Conservation (phyloP, 1,284 basidiomycete genomes). For the Golubevia pallescens region DNA sequence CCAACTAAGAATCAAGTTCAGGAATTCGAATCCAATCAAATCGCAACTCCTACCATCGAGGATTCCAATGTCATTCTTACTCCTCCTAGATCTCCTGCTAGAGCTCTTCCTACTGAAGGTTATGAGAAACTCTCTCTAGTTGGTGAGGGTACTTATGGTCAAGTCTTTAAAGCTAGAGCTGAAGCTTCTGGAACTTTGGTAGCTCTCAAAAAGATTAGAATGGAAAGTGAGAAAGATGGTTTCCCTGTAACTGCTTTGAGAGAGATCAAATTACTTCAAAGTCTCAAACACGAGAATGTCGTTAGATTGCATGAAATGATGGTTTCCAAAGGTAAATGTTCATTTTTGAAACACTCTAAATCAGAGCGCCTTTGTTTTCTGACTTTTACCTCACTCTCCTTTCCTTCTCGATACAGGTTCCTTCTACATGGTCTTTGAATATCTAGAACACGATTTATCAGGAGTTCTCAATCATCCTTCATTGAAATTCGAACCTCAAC, state of each 20-base stretch:
- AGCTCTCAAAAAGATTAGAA: conserved; percentile 58
- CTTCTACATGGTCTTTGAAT: conserved; percentile 63
- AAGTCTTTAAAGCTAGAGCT: conserved; percentile 59
- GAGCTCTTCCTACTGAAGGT: conserved; percentile 23
- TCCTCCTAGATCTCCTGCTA: not conserved
- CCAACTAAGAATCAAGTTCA: not conserved
- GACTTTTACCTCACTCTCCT: not conserved
- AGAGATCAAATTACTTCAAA: conserved; percentile 60
- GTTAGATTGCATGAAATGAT: conserved; percentile 61
- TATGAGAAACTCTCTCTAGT: conserved; percentile 58
- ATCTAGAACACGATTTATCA: conserved; percentile 63
- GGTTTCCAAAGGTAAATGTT: conserved; percentile 30
- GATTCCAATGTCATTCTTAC: not conserved
- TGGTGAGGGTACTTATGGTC: conserved; percentile 61
- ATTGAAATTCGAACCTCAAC: conserved; percentile 37
- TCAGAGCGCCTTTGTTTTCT: no score
- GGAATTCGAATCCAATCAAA: not conserved
- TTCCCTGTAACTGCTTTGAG: conserved; percentile 62
- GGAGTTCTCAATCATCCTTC: conserved; percentile 51
- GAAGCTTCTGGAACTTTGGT: conserved; percentile 44
- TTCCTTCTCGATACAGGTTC: conserved; percentile 17
- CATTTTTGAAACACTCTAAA: not conserved
- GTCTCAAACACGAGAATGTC: conserved; percentile 54
- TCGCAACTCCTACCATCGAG: not conserved
- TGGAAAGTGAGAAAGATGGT: conserved; percentile 61